phyloP scores from a whole-genome alignment of 345 rosid species.

The Carallia pectinifolia region DNA sequence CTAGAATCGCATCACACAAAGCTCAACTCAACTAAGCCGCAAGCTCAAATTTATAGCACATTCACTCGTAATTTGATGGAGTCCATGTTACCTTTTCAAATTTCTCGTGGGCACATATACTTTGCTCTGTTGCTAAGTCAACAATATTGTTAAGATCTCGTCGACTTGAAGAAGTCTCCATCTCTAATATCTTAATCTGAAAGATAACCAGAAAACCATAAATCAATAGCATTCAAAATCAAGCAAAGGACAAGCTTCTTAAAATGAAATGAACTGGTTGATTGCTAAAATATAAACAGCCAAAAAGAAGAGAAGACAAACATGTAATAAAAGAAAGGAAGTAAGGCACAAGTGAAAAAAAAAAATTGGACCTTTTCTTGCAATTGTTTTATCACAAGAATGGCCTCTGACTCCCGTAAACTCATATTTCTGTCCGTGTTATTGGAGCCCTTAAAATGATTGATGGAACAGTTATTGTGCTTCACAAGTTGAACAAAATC shows the following conservation, averaged over 20 bases:
- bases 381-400: constrained; percentile 73
- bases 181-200: constrained; percentile 67
- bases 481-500: constrained; percentile 25
- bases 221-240: neutral
- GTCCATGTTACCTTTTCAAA: constrained; percentile 59
- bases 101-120: constrained; percentile 49
- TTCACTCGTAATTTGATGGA: constrained; percentile 6
- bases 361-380: constrained; percentile 69
- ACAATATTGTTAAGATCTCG: constrained; percentile 58
- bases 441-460: constrained; percentile 19
- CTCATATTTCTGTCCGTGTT: constrained; percentile 36
- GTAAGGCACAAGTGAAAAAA: constrained; percentile 5
- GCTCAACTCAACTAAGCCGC: neutral
- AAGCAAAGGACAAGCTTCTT: neutral
- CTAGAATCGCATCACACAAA: neutral
- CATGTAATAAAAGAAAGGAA: neutral
- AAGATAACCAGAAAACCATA: constrained; percentile 9
- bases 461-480: constrained; percentile 21
- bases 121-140: constrained; percentile 57
- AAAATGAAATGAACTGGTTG: neutral
- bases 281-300: neutral
- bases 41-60: neutral
- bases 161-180: constrained; percentile 64
- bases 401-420: constrained; percentile 59
- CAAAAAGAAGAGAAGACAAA: neutral